Conservation (phyloP, 2,329 filamentous ascomycete species). For the Alternaria ventricosa region DNA sequence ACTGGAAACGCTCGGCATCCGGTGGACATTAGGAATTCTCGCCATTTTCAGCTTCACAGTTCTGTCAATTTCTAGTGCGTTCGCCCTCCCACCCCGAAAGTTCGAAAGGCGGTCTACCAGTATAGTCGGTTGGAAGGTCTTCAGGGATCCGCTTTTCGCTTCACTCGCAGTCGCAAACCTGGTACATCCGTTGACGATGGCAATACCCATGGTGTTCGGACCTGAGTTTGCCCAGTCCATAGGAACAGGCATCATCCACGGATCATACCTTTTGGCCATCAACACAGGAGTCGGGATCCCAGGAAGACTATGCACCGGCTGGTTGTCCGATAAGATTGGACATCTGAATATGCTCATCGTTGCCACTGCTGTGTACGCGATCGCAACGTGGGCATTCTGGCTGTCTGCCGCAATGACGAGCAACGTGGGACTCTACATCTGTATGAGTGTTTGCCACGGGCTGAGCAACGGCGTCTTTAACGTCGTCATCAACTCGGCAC, state of each 20-base stretch:
- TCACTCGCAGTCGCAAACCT: slow-evolving; percentile 49
- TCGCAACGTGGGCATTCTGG: slow-evolving; percentile 29
- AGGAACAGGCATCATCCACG: slow-evolving; percentile 51
- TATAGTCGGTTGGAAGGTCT: slow-evolving; percentile 50
- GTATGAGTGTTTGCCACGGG: slow-evolving; percentile 28
- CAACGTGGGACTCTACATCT: slow-evolving; percentile 21
- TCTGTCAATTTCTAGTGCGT: slow-evolving; percentile 46
- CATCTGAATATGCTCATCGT: slow-evolving; percentile 57
- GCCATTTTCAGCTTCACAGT: slow-evolving; percentile 49
- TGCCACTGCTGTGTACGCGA: slow-evolving; percentile 30
- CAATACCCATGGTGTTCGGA: slow-evolving; percentile 58
- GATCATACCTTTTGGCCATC: slow-evolving; percentile 54
- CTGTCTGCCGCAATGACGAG: slow-evolving; percentile 18
- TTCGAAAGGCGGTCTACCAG: slow-evolving; percentile 45
- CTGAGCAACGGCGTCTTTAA: slow-evolving; percentile 23
- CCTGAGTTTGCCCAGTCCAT: slow-evolving; percentile 56
- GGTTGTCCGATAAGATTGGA: slow-evolving; percentile 55
- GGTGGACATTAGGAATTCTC: slow-evolving; percentile 54
- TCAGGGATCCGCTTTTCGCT: slow-evolving; percentile 51
- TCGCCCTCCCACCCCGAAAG: slow-evolving; percentile 50
- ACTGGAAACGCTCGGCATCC: slow-evolving; percentile 52
- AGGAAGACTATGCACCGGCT: slow-evolving; percentile 54
- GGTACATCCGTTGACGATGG: slow-evolving; percentile 53
- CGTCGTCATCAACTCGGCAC: slow-evolving; percentile 25
- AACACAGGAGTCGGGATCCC: slow-evolving; percentile 57